Conservation (phyloP, 352 stramenopile species). For the Lagenidium sp. region DNA sequence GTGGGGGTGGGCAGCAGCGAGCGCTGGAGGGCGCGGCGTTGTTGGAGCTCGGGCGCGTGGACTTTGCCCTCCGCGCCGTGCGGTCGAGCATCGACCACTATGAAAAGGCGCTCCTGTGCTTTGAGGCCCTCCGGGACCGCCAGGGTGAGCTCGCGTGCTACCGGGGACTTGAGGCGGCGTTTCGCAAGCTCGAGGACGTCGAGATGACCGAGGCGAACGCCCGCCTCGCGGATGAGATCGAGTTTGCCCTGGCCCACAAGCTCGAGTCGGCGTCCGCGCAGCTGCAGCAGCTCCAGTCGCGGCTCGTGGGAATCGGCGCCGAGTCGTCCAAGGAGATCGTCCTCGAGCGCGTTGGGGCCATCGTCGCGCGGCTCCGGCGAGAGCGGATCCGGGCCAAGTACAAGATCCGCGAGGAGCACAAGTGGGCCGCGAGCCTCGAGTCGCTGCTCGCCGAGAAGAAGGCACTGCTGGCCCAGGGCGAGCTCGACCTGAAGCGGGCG, state of each 20-base stretch:
- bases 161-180: conserved; percentile 37
- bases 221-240: conserved; percentile 51
- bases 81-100: conserved; percentile 43
- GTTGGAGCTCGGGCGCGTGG: conserved; percentile 20
- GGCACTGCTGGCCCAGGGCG: conserved; percentile 35
- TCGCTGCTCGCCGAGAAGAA: conserved; percentile 53
- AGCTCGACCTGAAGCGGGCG: conserved; percentile 55
- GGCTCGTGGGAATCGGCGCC: conserved; percentile 49
- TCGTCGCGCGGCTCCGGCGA: conserved; percentile 42
- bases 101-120: conserved; percentile 38
- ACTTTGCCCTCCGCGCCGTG: conserved; percentile 33
- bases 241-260: conserved; percentile 51
- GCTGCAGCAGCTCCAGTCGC: conserved; percentile 37
- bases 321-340: conserved; percentile 51
- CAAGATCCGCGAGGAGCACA: conserved; percentile 44
- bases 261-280: conserved; percentile 20
- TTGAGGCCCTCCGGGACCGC: conserved; percentile 33
- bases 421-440: conserved; percentile 36
- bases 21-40: conserved; percentile 23
- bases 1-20: conserved; percentile 6
- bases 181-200: conserved; percentile 35
- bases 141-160: conserved; percentile 45
- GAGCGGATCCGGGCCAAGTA: conserved; percentile 53
- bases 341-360: conserved; percentile 55
- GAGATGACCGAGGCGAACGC: conserved; percentile 36